phyloP scores from a whole-genome alignment of 78 protist species.

The Dictyostelium firmibasis region DNA sequence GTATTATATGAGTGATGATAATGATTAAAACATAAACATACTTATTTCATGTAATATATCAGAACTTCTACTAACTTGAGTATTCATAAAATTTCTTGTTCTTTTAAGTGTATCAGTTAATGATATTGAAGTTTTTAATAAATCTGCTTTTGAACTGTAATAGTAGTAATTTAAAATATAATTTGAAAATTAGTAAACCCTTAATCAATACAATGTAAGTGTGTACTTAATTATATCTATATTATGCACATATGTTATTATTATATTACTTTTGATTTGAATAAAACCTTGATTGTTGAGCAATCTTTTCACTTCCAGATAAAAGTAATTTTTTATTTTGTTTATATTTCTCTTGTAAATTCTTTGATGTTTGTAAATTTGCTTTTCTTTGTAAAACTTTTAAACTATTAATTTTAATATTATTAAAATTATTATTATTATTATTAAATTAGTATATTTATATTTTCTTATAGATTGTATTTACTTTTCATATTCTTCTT shows the following conservation, averaged over 20 bases:
- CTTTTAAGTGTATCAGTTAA: conserved; percentile 40
- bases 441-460: neutral
- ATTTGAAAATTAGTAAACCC: neutral
- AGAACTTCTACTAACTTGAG: conserved; percentile 60
- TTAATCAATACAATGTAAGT: neutral
- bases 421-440: neutral
- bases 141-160: conserved; percentile 12
- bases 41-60: conserved; percentile 18
- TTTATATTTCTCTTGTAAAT: conserved; percentile 41
- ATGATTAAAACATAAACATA: neutral
- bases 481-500: conserved; percentile 67
- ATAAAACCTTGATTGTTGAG: conserved; percentile 26
- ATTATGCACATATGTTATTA: neutral
- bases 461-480: conserved; percentile 40
- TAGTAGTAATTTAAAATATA: too few relatives aligned
- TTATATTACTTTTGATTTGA: neutral
- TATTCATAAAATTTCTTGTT: conserved; percentile 44
- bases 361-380: conserved; percentile 38
- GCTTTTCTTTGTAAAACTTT: conserved; percentile 58
- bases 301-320: conserved; percentile 18
- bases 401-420: neutral
- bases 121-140: conserved; percentile 40
- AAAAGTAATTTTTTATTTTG: conserved; percentile 29
- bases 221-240: neutral
- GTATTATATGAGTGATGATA: neutral